These are phyloP conservation scores for Physcomitrium patens DNA, from an alignment of 225 moss, liverwort and hornwort species.

Conservation along the genomic window DNA sequence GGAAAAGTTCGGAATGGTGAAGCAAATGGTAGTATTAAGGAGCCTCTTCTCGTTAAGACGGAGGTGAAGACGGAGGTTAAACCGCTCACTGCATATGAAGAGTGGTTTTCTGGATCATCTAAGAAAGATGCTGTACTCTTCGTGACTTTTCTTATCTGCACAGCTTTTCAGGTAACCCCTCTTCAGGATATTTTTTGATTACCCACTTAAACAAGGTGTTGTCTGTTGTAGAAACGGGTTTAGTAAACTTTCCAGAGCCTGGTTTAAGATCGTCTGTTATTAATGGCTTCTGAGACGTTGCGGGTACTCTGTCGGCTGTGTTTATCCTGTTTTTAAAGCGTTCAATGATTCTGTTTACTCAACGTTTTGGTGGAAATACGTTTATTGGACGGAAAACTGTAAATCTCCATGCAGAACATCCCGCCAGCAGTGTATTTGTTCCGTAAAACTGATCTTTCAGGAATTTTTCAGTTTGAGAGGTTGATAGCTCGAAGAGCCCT, in stretches of 20 bases:
- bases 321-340: too few relatives aligned
- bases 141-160: slow-evolving; percentile 74
- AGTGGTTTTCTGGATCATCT: slow-evolving; percentile 93
- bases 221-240: background rate
- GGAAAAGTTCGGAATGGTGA: slow-evolving; percentile 53
- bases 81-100: slow-evolving; percentile 44
- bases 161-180: slow-evolving; percentile 72
- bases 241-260: background rate
- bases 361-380: background rate
- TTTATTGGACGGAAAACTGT: background rate
- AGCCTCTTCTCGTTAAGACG: slow-evolving; percentile 65
- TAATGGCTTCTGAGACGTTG: background rate
- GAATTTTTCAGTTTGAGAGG: too few relatives aligned
- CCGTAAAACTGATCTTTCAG: too few relatives aligned
- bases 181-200: background rate
- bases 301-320: background rate
- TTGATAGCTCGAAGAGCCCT: background rate
- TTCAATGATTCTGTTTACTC: too few relatives aligned
- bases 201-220: background rate
- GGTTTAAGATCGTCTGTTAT: background rate
- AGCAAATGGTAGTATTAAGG: slow-evolving; percentile 50
- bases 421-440: too few relatives aligned
- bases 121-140: slow-evolving; percentile 89
- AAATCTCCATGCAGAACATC: too few relatives aligned
- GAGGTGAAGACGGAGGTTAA: slow-evolving; percentile 45